These are phyloP conservation scores for Scortechinia acanthostroma DNA, from an alignment of 2,329 filamentous ascomycete genomes.

Conservation along the genomic window DNA sequence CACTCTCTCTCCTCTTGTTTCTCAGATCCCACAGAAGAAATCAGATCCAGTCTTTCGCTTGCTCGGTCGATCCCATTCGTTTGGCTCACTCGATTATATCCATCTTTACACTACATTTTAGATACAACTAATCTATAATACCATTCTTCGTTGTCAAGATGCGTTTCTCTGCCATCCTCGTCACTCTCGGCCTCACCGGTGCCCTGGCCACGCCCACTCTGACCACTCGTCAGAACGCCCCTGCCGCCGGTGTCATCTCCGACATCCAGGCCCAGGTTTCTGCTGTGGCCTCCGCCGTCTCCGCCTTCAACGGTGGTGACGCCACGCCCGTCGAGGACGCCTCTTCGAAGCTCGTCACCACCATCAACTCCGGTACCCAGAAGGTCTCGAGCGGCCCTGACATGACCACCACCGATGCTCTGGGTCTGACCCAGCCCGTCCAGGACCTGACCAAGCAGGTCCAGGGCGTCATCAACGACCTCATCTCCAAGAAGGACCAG, in stretches of 20 bases:
- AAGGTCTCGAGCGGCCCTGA: constrained; percentile 10
- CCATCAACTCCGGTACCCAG: constrained; percentile 14
- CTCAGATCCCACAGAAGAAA: too few species aligned
- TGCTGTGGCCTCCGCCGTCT: constrained; percentile 12
- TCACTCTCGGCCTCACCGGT: constrained; percentile 12
- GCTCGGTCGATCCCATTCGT: too few species aligned
- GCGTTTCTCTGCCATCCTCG: constrained; percentile 5
- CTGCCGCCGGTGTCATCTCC: neutral
- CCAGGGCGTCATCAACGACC: constrained; percentile 10
- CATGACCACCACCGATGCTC: constrained; percentile 15
- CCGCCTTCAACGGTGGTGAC: constrained; percentile 13
- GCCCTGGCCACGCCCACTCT: constrained; percentile 11
- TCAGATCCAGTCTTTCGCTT: too few species aligned
- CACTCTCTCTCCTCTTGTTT: too few species aligned
- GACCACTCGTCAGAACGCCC: neutral
- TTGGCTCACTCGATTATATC: neutral
- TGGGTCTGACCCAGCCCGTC: constrained; percentile 14
- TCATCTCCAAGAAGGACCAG: constrained; percentile 15
- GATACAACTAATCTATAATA: neutral
- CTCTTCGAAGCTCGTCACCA: constrained; percentile 11
- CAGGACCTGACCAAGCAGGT: constrained; percentile 14
- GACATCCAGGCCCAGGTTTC: constrained; percentile 6
- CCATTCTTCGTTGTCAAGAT: neutral
- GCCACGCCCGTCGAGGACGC: constrained; percentile 10
- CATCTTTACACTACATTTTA: neutral